These are phyloP conservation scores for Aspergillus kassunensis DNA, from an alignment of 495 filamentous ascomycete genomes.

Conservation along the genomic window DNA sequence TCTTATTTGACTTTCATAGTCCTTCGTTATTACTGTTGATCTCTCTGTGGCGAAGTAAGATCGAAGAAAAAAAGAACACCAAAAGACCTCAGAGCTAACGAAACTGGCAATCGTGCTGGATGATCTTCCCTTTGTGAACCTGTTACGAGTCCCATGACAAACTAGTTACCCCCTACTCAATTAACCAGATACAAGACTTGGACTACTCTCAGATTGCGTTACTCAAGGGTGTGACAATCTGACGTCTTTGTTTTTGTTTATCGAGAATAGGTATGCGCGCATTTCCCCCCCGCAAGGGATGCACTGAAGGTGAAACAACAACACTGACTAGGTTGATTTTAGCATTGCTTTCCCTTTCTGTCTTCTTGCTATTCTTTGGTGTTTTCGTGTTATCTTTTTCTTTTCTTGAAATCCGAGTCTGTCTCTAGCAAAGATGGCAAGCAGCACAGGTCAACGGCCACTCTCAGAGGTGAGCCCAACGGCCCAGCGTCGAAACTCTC, in stretches of 20 bases:
- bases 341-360: constrained; percentile 16
- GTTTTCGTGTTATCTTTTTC: constrained; percentile 1
- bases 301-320: constrained; percentile 10
- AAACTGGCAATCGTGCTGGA: constrained; percentile 16
- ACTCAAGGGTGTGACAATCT: background rate
- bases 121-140: constrained; percentile 25
- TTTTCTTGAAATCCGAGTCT: background rate
- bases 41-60: background rate
- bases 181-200: background rate
- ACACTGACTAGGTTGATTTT: constrained; percentile 9
- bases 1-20: constrained; percentile 8
- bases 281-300: constrained; percentile 21
- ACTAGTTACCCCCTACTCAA: constrained; percentile 6
- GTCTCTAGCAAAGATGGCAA: constrained; percentile 33
- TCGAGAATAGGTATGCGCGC: constrained; percentile 19
- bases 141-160: constrained; percentile 34
- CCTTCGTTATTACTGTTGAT: constrained; percentile 4
- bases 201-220: background rate
- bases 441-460: constrained; percentile 43
- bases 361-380: constrained; percentile 1
- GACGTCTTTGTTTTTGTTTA: constrained; percentile 12
- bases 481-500: constrained; percentile 65
- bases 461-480: constrained; percentile 54
- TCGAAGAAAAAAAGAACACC: constrained; percentile 3
- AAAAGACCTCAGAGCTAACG: constrained; percentile 10